Evolutionary conservation across 805 yeast species (phyloP), one percentile per base, ranked within the genome.

Genomic region (Spathaspora arborariae): DNA sequence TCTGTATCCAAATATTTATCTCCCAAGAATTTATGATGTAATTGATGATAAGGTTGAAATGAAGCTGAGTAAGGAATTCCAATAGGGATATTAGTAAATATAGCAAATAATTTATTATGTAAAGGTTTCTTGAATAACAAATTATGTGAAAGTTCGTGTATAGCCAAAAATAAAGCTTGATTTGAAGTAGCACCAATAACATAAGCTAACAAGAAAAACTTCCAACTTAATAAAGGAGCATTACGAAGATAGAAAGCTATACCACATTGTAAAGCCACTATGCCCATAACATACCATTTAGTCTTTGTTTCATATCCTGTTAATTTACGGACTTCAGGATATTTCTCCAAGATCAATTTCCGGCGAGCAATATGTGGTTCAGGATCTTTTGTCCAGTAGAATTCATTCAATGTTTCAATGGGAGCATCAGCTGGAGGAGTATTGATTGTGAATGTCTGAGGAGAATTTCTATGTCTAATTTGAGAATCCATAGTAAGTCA

Each of bases 21-120:
- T 16, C 97, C 97, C 58, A 87, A 67, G 58, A 86, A 89, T 64
- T 90, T 90, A 68, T 90, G 97, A 60, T 90, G 97, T 33, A 90
- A 70, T 63, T 88, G 88, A 60, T 90, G 97, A 63, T 90, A 90
- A 6, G 96, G 96, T 50, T 87, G 85, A 71, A 90, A 78, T 51
- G 88, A 84, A 0, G 97, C 96, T 34, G 89, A 79, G 65, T 88
- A 90, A 0, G 97, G 97, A 20, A 90, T 75, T 1, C 97, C 96
- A 44, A 90, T 87, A 1, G 97, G 96, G 34, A 88, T 67, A 62
- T 90, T 90, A 33, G 89, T 78, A 53, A 87, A 70, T 8, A 89
- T 84, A 38, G 94, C 79, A 58, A 84, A 89, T 20, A 89, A 59
- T 61, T 87, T 83, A 67, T 90, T 90, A 62, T 82, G 79, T 1